phyloP scores from a whole-genome alignment of 352 stramenopile genomes.

The Phytopythium chamaehyphon region DNA sequence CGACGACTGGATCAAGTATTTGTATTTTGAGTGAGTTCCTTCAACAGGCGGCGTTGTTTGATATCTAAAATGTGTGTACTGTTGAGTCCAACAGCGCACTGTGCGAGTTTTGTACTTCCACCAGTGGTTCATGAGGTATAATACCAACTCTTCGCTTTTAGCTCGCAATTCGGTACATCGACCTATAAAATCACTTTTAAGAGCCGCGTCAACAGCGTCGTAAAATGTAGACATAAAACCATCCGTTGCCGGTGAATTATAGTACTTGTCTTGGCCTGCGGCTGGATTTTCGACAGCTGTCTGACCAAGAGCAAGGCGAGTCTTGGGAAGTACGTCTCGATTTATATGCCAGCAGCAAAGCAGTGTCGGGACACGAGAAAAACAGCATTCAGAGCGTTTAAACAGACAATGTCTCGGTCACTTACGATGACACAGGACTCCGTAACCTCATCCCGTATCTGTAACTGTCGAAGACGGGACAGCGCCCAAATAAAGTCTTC shows the following conservation, averaged over 20 bases:
- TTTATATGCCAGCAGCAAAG: slow-evolving; percentile 17
- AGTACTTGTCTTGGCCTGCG: slow-evolving; percentile 6
- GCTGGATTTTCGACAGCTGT: slow-evolving; percentile 5
- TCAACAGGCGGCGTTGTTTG: slow-evolving; percentile 3
- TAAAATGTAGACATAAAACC: slow-evolving; percentile 7
- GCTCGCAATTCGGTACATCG: background rate
- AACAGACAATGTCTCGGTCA: slow-evolving; percentile 8
- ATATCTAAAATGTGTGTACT: slow-evolving; percentile 8
- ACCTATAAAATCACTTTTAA: background rate
- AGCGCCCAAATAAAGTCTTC: slow-evolving; percentile 9
- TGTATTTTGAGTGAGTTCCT: slow-evolving; percentile 8
- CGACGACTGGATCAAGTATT: slow-evolving; percentile 3
- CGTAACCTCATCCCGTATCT: background rate
- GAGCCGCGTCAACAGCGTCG: background rate
- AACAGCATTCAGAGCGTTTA: slow-evolving; percentile 7
- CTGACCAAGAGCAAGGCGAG: slow-evolving; percentile 4
- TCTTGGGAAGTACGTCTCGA: slow-evolving; percentile 8
- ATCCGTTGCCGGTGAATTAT: slow-evolving; percentile 4
- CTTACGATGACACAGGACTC: slow-evolving; percentile 2
- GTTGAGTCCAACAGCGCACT: slow-evolving; percentile 3
- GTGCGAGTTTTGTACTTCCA: slow-evolving; percentile 8
- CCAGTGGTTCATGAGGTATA: slow-evolving; percentile 8
- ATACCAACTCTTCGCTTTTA: background rate
- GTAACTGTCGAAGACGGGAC: background rate
- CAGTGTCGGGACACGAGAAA: slow-evolving; percentile 1